Evolutionary conservation across 306 rosid genomes (phyloP).

Genomic region (Aeschynomene evenia): DNA sequence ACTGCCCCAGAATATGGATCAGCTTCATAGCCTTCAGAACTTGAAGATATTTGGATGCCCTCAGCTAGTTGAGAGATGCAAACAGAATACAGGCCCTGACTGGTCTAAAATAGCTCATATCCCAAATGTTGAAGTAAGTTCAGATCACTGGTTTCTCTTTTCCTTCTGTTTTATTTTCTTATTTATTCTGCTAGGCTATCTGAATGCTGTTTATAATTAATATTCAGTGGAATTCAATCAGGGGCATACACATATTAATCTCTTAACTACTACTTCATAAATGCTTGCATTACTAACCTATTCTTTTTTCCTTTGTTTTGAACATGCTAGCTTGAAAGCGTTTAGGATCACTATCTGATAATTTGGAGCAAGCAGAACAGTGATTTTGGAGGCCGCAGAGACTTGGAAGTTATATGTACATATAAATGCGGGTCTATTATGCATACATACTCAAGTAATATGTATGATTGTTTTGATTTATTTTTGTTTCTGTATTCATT

Average conservation of each 20-base stretch:
- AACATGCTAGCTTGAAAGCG: constrained; percentile 23
- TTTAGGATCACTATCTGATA: not conserved
- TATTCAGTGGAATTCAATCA: not conserved
- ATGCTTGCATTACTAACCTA: not conserved
- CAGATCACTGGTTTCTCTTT: not conserved
- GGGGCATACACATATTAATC: not conserved
- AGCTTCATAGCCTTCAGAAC: constrained; percentile 23
- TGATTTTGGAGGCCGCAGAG: not conserved
- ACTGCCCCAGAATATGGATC: constrained; percentile 12
- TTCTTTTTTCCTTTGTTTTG: not conserved
- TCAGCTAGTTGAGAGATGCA: constrained; percentile 29
- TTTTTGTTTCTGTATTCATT: not conserved
- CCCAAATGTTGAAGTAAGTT: constrained; percentile 32
- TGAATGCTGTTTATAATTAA: not conserved
- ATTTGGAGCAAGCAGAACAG: constrained; percentile 5
- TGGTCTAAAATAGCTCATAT: constrained; percentile 32
- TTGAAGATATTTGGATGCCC: constrained; percentile 28
- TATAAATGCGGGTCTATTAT: not conserved
- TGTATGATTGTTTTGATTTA: not conserved
- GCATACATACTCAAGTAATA: not conserved
- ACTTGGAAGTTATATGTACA: not conserved
- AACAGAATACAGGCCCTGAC: constrained; percentile 14
- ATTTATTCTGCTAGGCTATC: not conserved
- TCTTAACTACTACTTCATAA: not conserved
- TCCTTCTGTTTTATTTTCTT: not conserved